Percentiles rank a stretch among this genome's conserved stretches.
Conservation (phyloP, 2,329 filamentous ascomycete genomes). For the Colletotrichum tofieldiae region DNA sequence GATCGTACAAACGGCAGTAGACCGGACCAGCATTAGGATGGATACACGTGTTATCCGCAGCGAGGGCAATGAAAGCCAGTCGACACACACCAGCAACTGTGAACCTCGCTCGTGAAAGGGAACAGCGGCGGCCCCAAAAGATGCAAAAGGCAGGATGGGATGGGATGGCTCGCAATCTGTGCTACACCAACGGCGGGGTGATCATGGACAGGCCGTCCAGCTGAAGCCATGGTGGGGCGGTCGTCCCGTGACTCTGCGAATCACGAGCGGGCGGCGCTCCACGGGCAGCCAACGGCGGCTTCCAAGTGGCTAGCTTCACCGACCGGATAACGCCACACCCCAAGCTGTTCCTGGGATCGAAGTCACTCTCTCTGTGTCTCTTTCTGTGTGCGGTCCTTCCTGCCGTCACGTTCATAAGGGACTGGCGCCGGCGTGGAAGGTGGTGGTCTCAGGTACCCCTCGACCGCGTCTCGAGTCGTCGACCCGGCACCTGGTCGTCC, state of each 20-base stretch:
- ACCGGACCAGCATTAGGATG: background rate
- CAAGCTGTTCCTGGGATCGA: constrained; percentile 26
- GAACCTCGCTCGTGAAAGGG: constrained; percentile 5
- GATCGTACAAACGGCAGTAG: background rate
- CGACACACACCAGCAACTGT: background rate
- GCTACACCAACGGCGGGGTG: constrained; percentile 43
- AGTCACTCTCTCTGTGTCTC: background rate
- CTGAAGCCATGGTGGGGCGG: constrained; percentile 23
- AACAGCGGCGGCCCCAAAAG: background rate
- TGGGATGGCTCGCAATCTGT: constrained; percentile 27
- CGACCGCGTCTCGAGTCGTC: constrained; percentile 19
- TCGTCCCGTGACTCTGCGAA: constrained; percentile 21
- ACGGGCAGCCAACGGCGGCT: constrained; percentile 24
- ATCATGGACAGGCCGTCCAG: constrained; percentile 31
- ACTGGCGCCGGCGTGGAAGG: constrained; percentile 29
- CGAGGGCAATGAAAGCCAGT: background rate
- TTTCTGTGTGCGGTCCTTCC: background rate
- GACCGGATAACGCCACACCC: constrained; percentile 34
- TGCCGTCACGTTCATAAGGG: constrained; percentile 38
- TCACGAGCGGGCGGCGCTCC: constrained; percentile 28
- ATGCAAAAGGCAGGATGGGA: constrained; percentile 13
- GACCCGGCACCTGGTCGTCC: constrained; percentile 24
- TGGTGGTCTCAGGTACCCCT: constrained; percentile 32
- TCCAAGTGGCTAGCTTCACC: constrained; percentile 24
- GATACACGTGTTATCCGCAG: background rate